Conservation (phyloP, 2,329 filamentous ascomycete species). For the Alternaria angustiovoidea region DNA sequence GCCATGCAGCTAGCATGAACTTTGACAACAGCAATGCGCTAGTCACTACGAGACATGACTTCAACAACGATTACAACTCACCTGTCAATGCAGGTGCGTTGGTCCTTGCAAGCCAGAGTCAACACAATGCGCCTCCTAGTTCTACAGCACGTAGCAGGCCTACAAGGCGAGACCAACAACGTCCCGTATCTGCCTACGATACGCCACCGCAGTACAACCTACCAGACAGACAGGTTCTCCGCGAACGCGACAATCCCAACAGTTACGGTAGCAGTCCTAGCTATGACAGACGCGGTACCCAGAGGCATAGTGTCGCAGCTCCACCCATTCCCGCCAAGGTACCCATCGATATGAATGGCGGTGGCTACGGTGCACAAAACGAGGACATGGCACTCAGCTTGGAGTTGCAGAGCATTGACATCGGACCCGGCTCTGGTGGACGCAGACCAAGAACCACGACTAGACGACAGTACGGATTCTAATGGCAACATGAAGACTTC, state of each 20-base stretch:
- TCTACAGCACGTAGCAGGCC: slow-evolving; percentile 38
- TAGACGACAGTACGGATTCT: slow-evolving; percentile 26
- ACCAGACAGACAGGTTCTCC: slow-evolving; percentile 39
- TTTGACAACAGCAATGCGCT: slow-evolving; percentile 42
- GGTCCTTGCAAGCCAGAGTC: slow-evolving; percentile 35
- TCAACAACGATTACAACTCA: slow-evolving; percentile 28
- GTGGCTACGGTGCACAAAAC: slow-evolving; percentile 13
- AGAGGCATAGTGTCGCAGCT: slow-evolving; percentile 32
- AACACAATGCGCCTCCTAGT: slow-evolving; percentile 16
- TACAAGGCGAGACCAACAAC: slow-evolving; percentile 38
- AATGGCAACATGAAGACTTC: slow-evolving; percentile 2
- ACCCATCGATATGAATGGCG: slow-evolving; percentile 55
- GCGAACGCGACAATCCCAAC: slow-evolving; percentile 47
- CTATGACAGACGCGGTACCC: slow-evolving; percentile 37
- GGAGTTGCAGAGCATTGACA: slow-evolving; percentile 68
- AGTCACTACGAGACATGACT: slow-evolving; percentile 40
- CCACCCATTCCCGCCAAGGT: slow-evolving; percentile 77
- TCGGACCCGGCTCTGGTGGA: slow-evolving; percentile 47
- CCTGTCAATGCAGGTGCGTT: slow-evolving; percentile 28
- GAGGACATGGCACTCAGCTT: slow-evolving; percentile 67
- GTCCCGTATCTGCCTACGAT: slow-evolving; percentile 23
- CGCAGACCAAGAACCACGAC: slow-evolving; percentile 21
- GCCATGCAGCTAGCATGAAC: slow-evolving; percentile 38
- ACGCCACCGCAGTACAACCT: slow-evolving; percentile 22
- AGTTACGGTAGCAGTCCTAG: slow-evolving; percentile 41